Evolutionary conservation across 1,139 yeast genomes (phyloP).

Genomic region (Meyerozyma athensensis): DNA sequence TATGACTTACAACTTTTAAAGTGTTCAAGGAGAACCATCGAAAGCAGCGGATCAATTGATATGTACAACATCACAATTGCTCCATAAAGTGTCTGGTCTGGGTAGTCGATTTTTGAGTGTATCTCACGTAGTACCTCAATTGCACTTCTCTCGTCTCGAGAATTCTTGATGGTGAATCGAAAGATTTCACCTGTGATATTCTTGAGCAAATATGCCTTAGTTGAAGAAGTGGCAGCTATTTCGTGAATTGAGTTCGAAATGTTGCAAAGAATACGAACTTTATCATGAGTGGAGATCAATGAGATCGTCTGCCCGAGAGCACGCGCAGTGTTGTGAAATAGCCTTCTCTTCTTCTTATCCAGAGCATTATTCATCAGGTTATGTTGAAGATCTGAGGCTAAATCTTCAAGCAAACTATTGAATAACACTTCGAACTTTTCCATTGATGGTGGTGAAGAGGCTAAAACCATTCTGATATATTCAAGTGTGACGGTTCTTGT

Average conservation of each 20-base stretch:
- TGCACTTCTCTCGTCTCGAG: constrained; percentile 7
- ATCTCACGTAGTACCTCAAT: constrained; percentile 17
- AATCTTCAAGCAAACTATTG: too few species aligned
- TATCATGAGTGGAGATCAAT: too few species aligned
- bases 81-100: constrained; percentile 16
- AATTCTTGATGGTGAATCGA: constrained; percentile 13
- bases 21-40: constrained; percentile 19
- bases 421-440: too few species aligned
- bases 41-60: constrained; percentile 20
- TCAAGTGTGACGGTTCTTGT: too few species aligned
- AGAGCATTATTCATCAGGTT: too few species aligned
- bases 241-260: too few species aligned
- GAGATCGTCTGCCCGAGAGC: constrained; percentile 28
- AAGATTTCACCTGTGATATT: constrained; percentile 17
- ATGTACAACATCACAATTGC: constrained; percentile 23
- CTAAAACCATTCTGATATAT: too few species aligned
- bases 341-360: too few species aligned
- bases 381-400: too few species aligned
- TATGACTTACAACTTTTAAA: constrained; percentile 16
- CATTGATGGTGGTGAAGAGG: too few species aligned
- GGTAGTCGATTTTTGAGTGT: constrained; percentile 13
- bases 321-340: constrained; percentile 24
- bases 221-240: too few species aligned
- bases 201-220: constrained; percentile 18
- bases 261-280: too few species aligned